phyloP scores from a whole-genome alignment of 169 alveolate species.

The Cryptosporidium muris region DNA sequence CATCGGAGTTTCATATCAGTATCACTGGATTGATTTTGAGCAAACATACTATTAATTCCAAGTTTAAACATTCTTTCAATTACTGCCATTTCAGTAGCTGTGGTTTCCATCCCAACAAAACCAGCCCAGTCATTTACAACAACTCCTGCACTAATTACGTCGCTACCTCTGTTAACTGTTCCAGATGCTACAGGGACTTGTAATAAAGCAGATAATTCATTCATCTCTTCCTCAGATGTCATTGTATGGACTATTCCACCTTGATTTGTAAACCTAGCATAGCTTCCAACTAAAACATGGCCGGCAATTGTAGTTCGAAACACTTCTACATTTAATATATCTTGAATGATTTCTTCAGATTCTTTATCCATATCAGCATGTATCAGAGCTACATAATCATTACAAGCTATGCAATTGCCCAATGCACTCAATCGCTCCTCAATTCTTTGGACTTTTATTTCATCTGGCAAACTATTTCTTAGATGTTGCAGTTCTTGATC shows the following conservation, averaged over 20 bases:
- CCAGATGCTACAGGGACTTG: constrained; percentile 98
- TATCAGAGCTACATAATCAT: constrained; percentile 97
- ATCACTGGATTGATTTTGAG: constrained; percentile 71
- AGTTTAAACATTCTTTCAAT: constrained; percentile 94
- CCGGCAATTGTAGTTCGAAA: constrained; percentile 98
- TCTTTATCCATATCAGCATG: constrained; percentile 98
- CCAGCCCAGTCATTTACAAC: constrained; percentile 99
- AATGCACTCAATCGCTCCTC: constrained; percentile 98
- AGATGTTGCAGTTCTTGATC: constrained; percentile 96
- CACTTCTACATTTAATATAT: constrained; percentile 96
- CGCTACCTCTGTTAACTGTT: constrained; percentile 98
- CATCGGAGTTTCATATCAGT: constrained; percentile 73
- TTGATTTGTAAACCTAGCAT: constrained; percentile 92
- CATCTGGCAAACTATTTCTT: constrained; percentile 96
- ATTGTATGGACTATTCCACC: constrained; percentile 98
- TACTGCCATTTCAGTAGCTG: constrained; percentile 96
- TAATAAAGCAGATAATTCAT: constrained; percentile 93
- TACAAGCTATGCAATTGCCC: constrained; percentile 97
- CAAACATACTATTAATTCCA: constrained; percentile 77
- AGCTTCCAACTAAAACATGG: constrained; percentile 98
- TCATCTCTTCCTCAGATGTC: constrained; percentile 97
- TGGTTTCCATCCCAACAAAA: constrained; percentile 98
- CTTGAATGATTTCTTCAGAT: constrained; percentile 97
- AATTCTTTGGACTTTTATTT: constrained; percentile 92
- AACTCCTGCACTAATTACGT: constrained; percentile 93